phyloP scores from a whole-genome alignment of 1,284 basidiomycete species.

The Inonotus obliquus region DNA sequence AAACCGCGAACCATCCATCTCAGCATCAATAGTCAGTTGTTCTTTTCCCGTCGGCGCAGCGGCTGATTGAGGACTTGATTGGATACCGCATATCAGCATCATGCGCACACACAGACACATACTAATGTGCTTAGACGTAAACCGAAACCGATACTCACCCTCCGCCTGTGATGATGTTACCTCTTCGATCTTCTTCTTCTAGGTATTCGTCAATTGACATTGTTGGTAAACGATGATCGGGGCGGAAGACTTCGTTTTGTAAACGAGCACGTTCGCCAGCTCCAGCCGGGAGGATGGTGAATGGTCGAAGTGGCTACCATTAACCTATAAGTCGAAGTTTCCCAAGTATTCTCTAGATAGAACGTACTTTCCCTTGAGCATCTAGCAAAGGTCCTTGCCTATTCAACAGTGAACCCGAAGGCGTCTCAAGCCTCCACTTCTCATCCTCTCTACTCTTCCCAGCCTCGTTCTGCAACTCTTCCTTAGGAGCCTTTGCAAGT shows the following conservation, averaged over 20 bases:
- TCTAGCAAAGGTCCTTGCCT: slow-evolving; percentile 69
- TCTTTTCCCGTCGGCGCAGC: slow-evolving; percentile 69
- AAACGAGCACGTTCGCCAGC: slow-evolving; percentile 64
- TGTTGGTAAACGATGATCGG: slow-evolving; percentile 85
- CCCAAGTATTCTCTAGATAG: background rate
- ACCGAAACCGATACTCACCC: too few species aligned
- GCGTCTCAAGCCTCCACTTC: slow-evolving; percentile 76
- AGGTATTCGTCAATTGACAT: slow-evolving; percentile 98
- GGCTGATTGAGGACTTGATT: slow-evolving; percentile 60
- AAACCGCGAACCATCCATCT: slow-evolving; percentile 75
- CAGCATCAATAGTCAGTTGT: slow-evolving; percentile 71
- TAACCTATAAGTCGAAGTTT: background rate
- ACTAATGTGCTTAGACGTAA: background rate
- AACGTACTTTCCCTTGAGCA: slow-evolving; percentile 63
- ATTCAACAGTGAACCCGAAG: slow-evolving; percentile 33
- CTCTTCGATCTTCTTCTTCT: slow-evolving; percentile 76
- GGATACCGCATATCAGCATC: background rate
- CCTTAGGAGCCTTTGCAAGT: slow-evolving; percentile 52
- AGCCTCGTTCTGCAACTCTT: slow-evolving; percentile 29
- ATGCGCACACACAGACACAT: background rate
- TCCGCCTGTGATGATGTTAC: slow-evolving; percentile 84
- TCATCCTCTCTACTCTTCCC: slow-evolving; percentile 33
- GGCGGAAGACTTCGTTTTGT: slow-evolving; percentile 79
- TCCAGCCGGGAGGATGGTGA: slow-evolving; percentile 83
- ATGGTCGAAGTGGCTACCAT: slow-evolving; percentile 72